phyloP scores from a whole-genome alignment of 2,329 filamentous ascomycete species.

The Fusarium sp. region DNA sequence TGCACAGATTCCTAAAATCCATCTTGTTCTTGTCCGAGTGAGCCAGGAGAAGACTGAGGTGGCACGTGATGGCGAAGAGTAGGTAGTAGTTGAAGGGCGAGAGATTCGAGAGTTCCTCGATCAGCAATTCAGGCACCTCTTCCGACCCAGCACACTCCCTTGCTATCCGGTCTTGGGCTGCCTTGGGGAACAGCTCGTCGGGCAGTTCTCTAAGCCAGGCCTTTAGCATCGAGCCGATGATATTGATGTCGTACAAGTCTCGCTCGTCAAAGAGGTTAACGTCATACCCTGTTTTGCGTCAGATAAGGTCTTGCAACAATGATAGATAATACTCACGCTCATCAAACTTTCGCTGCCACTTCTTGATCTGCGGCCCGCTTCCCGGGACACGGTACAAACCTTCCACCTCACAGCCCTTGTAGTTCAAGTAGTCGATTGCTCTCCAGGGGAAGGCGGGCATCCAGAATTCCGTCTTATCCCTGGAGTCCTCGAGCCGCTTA shows the following conservation, averaged over 20 bases:
- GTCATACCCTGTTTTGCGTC: constrained; percentile 73
- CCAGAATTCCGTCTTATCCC: constrained; percentile 98
- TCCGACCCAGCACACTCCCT: constrained; percentile 83
- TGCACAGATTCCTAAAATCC: constrained; percentile 95
- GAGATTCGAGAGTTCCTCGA: constrained; percentile 93
- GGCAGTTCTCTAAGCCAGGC: constrained; percentile 96
- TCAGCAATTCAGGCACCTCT: constrained; percentile 84
- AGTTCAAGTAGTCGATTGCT: constrained; percentile 96
- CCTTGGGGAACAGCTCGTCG: constrained; percentile 91
- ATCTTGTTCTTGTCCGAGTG: constrained; percentile 98
- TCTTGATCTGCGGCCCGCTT: constrained; percentile 89
- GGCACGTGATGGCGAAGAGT: constrained; percentile 96
- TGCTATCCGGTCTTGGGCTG: constrained; percentile 82
- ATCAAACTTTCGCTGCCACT: constrained; percentile 93
- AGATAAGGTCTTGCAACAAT: background rate
- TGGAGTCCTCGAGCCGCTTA: constrained; percentile 85
- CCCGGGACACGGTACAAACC: constrained; percentile 93
- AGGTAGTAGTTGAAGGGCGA: constrained; percentile 98
- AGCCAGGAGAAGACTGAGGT: constrained; percentile 89
- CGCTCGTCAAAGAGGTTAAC: constrained; percentile 90
- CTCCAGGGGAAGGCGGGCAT: constrained; percentile 97
- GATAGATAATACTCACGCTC: constrained; percentile 67
- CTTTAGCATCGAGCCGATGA: constrained; percentile 95
- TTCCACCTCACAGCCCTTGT: constrained; percentile 93
- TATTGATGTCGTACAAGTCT: constrained; percentile 95